phyloP scores from a whole-genome alignment of 2,329 filamentous ascomycete genomes.

The Microdochium nivale region DNA sequence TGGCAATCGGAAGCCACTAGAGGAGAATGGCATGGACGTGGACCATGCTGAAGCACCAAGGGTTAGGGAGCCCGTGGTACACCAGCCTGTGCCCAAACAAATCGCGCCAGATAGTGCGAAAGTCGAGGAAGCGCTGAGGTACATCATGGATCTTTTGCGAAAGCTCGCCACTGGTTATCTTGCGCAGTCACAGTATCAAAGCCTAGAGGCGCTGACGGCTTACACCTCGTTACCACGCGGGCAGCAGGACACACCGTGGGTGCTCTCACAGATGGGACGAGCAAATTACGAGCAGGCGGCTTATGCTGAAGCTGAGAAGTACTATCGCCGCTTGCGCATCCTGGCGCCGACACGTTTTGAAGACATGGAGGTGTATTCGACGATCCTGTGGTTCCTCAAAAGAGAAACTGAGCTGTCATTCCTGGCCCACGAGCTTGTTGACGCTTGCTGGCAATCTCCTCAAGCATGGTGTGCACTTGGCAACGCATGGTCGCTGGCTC shows the following conservation, averaged over 20 bases:
- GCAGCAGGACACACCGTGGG: slow-evolving; percentile 89
- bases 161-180: slow-evolving; percentile 78
- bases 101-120: slow-evolving; percentile 48
- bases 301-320: slow-evolving; percentile 79
- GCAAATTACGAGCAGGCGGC: slow-evolving; percentile 85
- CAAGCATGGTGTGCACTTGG: slow-evolving; percentile 95
- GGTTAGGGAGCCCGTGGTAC: slow-evolving; percentile 32
- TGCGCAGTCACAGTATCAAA: slow-evolving; percentile 69
- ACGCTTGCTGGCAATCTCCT: slow-evolving; percentile 79
- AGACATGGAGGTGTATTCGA: slow-evolving; percentile 98
- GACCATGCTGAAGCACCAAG: slow-evolving; percentile 55
- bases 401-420: slow-evolving; percentile 87
- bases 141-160: slow-evolving; percentile 70
- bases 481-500: slow-evolving; percentile 86
- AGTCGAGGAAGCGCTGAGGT: slow-evolving; percentile 67
- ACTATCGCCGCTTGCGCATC: slow-evolving; percentile 70
- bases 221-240: slow-evolving; percentile 61
- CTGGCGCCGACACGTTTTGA: slow-evolving; percentile 76
- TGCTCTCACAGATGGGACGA: slow-evolving; percentile 81
- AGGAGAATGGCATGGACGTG: slow-evolving; percentile 59
- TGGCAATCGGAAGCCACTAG: slow-evolving; percentile 72
- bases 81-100: slow-evolving; percentile 27
- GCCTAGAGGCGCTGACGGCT: slow-evolving; percentile 64
- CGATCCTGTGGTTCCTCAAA: slow-evolving; percentile 96
- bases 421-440: slow-evolving; percentile 82